These are phyloP conservation scores for Chiua virens DNA, from an alignment of 768 basidiomycete genomes.

Conservation along the genomic window DNA sequence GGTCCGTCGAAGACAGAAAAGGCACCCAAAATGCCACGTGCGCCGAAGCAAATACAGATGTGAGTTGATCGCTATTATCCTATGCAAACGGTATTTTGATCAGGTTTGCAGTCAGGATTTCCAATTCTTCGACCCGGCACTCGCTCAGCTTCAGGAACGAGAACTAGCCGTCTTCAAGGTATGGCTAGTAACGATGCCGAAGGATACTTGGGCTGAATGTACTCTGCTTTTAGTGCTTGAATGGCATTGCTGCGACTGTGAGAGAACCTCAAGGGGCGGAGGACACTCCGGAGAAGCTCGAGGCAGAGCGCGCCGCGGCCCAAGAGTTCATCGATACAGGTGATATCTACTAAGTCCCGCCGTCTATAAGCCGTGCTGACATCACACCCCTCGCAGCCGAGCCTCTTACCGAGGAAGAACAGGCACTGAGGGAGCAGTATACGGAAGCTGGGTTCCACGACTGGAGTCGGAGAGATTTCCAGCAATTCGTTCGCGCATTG, in stretches of 20 bases:
- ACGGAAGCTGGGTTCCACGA: conserved; percentile 79
- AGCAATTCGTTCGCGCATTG: conserved; percentile 80
- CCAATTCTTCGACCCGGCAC: conserved; percentile 89
- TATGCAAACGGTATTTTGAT: background rate
- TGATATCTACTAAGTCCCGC: conserved; percentile 23
- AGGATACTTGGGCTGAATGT: background rate
- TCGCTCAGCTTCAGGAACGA: conserved; percentile 81
- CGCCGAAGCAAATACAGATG: conserved; percentile 87
- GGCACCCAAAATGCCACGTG: conserved; percentile 76
- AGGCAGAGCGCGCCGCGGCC: conserved; percentile 73
- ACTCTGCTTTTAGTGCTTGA: conserved; percentile 47
- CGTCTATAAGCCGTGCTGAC: too few relatives aligned
- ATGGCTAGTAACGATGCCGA: background rate
- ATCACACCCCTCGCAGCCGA: conserved; percentile 57
- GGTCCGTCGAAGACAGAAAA: conserved; percentile 81
- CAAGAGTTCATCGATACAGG: conserved; percentile 89
- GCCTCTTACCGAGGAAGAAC: conserved; percentile 86
- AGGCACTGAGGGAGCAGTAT: conserved; percentile 75
- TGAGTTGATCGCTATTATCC: conserved; percentile 37
- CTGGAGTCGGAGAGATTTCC: conserved; percentile 94
- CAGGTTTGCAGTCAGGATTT: conserved; percentile 73
- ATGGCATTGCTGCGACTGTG: conserved; percentile 61
- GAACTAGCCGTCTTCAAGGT: conserved; percentile 84
- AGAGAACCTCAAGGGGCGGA: conserved; percentile 69
- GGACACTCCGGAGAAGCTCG: conserved; percentile 81